phyloP scores from a whole-genome alignment of 2,329 filamentous ascomycete genomes.

The Colletotrichum siamense region DNA sequence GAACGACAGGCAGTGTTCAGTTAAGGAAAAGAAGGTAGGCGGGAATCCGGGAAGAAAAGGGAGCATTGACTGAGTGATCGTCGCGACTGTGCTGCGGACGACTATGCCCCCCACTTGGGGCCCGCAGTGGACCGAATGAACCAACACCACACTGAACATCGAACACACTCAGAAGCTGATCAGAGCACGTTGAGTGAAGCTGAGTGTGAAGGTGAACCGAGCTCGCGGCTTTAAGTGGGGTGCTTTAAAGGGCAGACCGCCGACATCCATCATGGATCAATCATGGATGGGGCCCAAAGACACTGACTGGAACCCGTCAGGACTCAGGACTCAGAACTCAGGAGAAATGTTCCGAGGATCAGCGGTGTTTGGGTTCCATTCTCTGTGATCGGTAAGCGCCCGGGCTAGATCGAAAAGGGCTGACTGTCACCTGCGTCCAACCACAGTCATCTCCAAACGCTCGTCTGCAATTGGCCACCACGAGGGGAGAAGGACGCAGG shows the following conservation, averaged over 20 bases:
- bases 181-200: neutral
- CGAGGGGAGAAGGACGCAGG: neutral
- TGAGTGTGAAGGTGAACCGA: neutral
- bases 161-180: neutral
- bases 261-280: neutral
- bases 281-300: neutral
- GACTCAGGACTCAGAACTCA: neutral
- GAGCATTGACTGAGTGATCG: constrained; percentile 7
- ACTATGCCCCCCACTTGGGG: neutral
- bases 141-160: neutral
- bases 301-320: neutral
- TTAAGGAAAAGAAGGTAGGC: neutral
- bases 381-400: constrained; percentile 9
- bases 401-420: neutral
- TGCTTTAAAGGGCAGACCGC: neutral
- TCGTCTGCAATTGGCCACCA: neutral
- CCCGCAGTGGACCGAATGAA: neutral
- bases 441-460: constrained; percentile 1
- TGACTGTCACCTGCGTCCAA: neutral
- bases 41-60: neutral
- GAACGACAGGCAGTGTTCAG: neutral
- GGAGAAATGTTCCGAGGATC: neutral
- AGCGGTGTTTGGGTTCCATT: neutral
- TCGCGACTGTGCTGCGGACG: neutral
- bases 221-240: neutral